Evolutionary conservation across 371 early-diverging fungal species (phyloP).

Genomic region (Chytridium lagenaria): DNA sequence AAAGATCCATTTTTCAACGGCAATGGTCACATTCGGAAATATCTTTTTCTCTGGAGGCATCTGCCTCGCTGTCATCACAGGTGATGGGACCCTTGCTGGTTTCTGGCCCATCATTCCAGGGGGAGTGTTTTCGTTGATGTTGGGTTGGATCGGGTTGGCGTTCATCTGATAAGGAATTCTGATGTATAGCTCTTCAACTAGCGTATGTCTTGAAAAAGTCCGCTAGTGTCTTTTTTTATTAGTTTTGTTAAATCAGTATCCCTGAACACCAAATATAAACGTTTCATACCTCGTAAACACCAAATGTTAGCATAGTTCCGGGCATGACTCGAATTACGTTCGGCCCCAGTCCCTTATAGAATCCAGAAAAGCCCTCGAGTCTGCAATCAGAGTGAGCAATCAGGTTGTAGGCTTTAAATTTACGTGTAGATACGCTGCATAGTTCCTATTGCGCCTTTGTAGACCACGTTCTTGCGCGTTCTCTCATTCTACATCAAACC

Average conservation of each 20-base stretch:
- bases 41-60: constrained; percentile 23
- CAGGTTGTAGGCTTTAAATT: too few relatives aligned
- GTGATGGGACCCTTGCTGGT: constrained; percentile 21
- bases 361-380: constrained; percentile 81
- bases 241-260: not conserved
- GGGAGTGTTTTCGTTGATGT: constrained; percentile 11
- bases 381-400: constrained; percentile 23
- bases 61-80: constrained; percentile 11
- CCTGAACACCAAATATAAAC: not conserved
- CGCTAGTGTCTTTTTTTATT: not conserved
- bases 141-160: constrained; percentile 17
- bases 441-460: constrained; percentile 74
- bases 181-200: not conserved
- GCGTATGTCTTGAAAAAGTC: constrained; percentile 5
- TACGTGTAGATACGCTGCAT: constrained; percentile 71
- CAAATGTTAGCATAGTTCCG: constrained; percentile 94
- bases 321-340: constrained; percentile 90
- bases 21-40: constrained; percentile 18
- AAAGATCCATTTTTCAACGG: constrained; percentile 20
- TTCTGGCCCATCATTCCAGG: constrained; percentile 35
- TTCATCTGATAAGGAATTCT: not conserved
- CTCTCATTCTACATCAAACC: constrained; percentile 43
- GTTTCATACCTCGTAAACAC: constrained; percentile 82
- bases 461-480: constrained; percentile 49
- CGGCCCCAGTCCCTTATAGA: constrained; percentile 95